phyloP scores from a whole-genome alignment of 768 basidiomycete species.

The Pisolithus orientalis region DNA sequence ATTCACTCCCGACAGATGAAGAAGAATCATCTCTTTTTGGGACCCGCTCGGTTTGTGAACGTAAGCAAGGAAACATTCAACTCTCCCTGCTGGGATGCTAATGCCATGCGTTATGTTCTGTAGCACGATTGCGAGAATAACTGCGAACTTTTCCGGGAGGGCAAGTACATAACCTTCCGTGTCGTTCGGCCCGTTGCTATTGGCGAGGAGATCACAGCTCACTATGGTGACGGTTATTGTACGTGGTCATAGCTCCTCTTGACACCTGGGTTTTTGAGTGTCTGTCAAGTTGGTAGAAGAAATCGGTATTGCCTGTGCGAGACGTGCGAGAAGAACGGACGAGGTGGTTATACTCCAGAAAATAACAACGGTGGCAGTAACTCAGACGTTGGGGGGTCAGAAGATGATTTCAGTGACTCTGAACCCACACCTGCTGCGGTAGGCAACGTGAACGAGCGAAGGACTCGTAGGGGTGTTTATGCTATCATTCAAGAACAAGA shows the following conservation, averaged over 20 bases:
- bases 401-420: slow-evolving; percentile 27
- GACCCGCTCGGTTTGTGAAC: slow-evolving; percentile 89
- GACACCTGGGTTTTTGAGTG: slow-evolving; percentile 24
- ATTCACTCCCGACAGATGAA: slow-evolving; percentile 90
- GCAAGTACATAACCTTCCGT: slow-evolving; percentile 84
- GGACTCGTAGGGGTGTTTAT: slow-evolving; percentile 79
- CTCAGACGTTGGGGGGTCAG: slow-evolving; percentile 37
- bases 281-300: slow-evolving; percentile 50
- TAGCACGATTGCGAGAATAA: slow-evolving; percentile 91
- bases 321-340: slow-evolving; percentile 72
- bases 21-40: slow-evolving; percentile 86
- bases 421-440: slow-evolving; percentile 43
- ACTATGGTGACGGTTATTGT: slow-evolving; percentile 91
- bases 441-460: slow-evolving; percentile 69
- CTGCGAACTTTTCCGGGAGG: slow-evolving; percentile 83
- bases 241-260: slow-evolving; percentile 30
- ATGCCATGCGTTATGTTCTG: slow-evolving; percentile 11
- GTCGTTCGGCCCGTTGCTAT: slow-evolving; percentile 70
- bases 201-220: slow-evolving; percentile 85
- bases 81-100: not conserved
- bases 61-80: slow-evolving; percentile 39
- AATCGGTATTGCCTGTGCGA: slow-evolving; percentile 80
- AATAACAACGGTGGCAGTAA: slow-evolving; percentile 46
- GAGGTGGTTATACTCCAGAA: slow-evolving; percentile 64
- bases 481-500: slow-evolving; percentile 56